A percentile compares a stretch with the other conserved stretches of the same genome.
Conservation (phyloP, 202 grass and related monocot species). For the Alloteropsis angusta region DNA sequence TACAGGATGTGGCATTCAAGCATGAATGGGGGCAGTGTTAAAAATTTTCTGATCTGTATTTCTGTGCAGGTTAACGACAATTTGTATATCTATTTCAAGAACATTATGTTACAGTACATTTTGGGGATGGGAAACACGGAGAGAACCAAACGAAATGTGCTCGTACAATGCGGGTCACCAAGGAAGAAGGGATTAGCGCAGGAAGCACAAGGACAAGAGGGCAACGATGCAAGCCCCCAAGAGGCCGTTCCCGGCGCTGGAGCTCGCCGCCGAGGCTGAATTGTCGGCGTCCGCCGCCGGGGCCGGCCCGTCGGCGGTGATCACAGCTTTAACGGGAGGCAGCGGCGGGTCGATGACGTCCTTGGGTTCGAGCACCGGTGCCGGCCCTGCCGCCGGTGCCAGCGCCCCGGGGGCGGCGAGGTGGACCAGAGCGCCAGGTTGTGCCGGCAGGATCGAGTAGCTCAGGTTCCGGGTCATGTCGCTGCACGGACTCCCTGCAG, state of each 20-base stretch:
- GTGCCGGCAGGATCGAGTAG: conserved; percentile 57
- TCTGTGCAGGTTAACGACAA: conserved; percentile 34
- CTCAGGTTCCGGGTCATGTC: conserved; percentile 47
- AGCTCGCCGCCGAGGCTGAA: conserved; percentile 7
- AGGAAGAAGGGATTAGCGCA: conserved; percentile 15
- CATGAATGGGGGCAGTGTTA: background rate
- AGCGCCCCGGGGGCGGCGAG: conserved; percentile 35
- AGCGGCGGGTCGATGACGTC: conserved; percentile 77
- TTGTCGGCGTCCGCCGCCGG: conserved; percentile 1
- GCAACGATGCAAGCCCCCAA: conserved; percentile 21
- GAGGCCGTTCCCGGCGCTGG: background rate
- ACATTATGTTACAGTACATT: conserved; percentile 40
- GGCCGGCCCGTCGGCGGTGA: conserved; percentile 9
- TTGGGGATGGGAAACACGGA: conserved; percentile 8
- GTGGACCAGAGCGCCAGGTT: conserved; percentile 51
- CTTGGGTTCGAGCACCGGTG: conserved; percentile 54
- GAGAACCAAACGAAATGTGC: background rate
- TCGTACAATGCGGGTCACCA: conserved; percentile 9
- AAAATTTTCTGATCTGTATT: conserved; percentile 15
- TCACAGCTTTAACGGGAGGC: conserved; percentile 42
- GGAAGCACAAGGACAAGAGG: conserved; percentile 25
- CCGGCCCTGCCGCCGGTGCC: conserved; percentile 56
- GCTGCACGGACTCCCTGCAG: conserved; percentile 78
- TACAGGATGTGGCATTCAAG: background rate
- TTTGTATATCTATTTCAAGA: conserved; percentile 30